Percentiles rank a stretch among this genome's conserved stretches.
phyloP scores from a whole-genome alignment of 208 protist species.

The Angomonas deanei region DNA sequence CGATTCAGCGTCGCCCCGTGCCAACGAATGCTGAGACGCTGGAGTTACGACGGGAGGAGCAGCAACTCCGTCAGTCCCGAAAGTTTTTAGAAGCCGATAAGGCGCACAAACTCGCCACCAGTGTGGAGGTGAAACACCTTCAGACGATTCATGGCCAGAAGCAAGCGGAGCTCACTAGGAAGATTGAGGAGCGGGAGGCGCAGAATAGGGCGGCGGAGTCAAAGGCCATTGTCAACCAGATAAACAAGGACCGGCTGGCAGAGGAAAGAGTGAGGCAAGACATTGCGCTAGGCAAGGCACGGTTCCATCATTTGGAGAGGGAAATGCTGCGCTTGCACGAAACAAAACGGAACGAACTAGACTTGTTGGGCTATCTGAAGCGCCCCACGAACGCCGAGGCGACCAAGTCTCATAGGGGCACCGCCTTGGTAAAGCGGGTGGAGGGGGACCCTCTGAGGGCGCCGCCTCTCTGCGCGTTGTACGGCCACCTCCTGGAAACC shows the following conservation, averaged over 20 bases:
- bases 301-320: slow-evolving; percentile 38
- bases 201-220: slow-evolving; percentile 6
- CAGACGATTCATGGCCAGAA: slow-evolving; percentile 1
- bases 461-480: slow-evolving; percentile 56
- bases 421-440: slow-evolving; percentile 37
- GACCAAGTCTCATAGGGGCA: slow-evolving; percentile 34
- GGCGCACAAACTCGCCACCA: slow-evolving; percentile 14
- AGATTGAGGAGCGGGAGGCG: slow-evolving; percentile 14
- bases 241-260: slow-evolving; percentile 8
- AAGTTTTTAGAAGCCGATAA: slow-evolving; percentile 28
- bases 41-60: slow-evolving; percentile 25
- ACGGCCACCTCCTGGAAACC: slow-evolving; percentile 30
- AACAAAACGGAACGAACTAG: slow-evolving; percentile 25
- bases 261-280: slow-evolving; percentile 10
- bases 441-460: slow-evolving; percentile 36
- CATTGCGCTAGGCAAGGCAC: slow-evolving; percentile 15
- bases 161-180: slow-evolving; percentile 1
- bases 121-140: slow-evolving; percentile 3
- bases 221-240: background rate
- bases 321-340: slow-evolving; percentile 54
- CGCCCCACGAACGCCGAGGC: slow-evolving; percentile 16
- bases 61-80: slow-evolving; percentile 19
- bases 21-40: slow-evolving; percentile 18
- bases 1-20: slow-evolving; percentile 29
- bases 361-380: slow-evolving; percentile 15